These are phyloP conservation scores for Saccharomyces pastorianus DNA, from an alignment of 1,139 yeast species.

Conservation along the genomic window DNA sequence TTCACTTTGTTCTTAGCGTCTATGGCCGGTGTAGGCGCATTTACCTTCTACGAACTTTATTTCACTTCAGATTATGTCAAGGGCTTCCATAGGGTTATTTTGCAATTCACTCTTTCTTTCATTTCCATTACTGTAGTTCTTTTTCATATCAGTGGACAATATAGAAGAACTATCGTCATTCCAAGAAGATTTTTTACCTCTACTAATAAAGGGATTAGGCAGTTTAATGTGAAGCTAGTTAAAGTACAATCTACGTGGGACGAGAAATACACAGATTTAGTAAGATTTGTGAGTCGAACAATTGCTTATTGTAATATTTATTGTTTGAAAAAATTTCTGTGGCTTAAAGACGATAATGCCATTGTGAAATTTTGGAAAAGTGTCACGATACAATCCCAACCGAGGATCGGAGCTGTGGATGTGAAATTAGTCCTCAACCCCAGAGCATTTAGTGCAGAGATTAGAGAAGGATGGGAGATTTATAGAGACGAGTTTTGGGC, in stretches of 20 bases:
- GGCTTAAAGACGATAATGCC: slow-evolving; percentile 12
- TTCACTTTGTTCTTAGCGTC: slow-evolving; percentile 62
- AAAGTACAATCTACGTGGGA: slow-evolving; percentile 54
- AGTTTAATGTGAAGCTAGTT: slow-evolving; percentile 69
- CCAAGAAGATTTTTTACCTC: slow-evolving; percentile 72
- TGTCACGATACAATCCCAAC: slow-evolving; percentile 34
- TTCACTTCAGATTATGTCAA: slow-evolving; percentile 17
- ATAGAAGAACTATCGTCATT: slow-evolving; percentile 70
- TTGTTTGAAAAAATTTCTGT: slow-evolving; percentile 13
- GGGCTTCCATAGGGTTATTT: slow-evolving; percentile 35
- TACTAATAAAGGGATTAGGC: slow-evolving; percentile 81
- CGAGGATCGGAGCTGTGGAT: slow-evolving; percentile 42
- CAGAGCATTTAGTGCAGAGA: slow-evolving; percentile 70
- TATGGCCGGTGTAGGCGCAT: slow-evolving; percentile 35
- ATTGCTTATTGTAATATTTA: slow-evolving; percentile 23
- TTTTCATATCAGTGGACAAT: slow-evolving; percentile 84
- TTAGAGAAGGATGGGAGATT: slow-evolving; percentile 91
- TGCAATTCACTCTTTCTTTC: slow-evolving; percentile 60
- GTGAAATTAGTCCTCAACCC: slow-evolving; percentile 73
- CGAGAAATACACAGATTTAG: slow-evolving; percentile 44
- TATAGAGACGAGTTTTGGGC: slow-evolving; percentile 92
- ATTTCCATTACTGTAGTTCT: slow-evolving; percentile 61
- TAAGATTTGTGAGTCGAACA: slow-evolving; percentile 28
- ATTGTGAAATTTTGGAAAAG: slow-evolving; percentile 30
- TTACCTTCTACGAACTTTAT: slow-evolving; percentile 32